Evolutionary conservation across 176 grass and related monocot species (phyloP), one percentile per base, ranked within the genome.

Genomic region (Thinopyrum elongatum): DNA sequence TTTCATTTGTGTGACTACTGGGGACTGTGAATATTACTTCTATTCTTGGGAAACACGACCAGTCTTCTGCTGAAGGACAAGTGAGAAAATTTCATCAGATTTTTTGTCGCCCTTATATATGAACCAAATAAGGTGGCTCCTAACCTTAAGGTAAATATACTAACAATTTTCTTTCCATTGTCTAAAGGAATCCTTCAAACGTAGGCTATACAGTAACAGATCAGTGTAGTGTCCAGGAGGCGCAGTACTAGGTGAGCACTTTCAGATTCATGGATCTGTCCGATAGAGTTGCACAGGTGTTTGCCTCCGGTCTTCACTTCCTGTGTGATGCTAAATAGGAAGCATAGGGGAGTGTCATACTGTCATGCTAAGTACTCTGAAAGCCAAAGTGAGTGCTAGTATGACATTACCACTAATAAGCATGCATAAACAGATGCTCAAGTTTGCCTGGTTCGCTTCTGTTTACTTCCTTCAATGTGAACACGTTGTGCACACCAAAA

Each of bases 321-420:
- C 55, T 17, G 11, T 64, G 60, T 77, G 42, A 76, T 76, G 25
- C 72, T 41, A 3, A 76, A 69, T 41, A 55, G 36, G n/a, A 57
- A 77, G 72, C 42, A 68, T n/a, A 41, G 17, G 15, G 25, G 65
- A 26, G 22, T 68, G 6, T 82, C 80, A 69, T 27, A 58, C 21
- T 58, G 55, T 21, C 17, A 3, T 58, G 27, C 58, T 59, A 77
- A 82, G 66, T 75, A 75, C 44, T 83, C 4, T 83, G 53, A 84
- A 72, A 64, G n/a, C 21, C n/a, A 68, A 9, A 46, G 44, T 10
- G n/a, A 79, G 51, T 59, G 5, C 49, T 22, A 19, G 35, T 36
- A 57, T 16, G 46, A 34, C 6, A 38, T 63, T 29, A 69, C 3
- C 13, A 78, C 26, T 28, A 41, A 35, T 42, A 42, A 39, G 33